Evolutionary conservation across 2,329 filamentous ascomycete genomes (phyloP), one percentile per base, ranked within the genome.

Genomic region (Periglandula ipomoeae): DNA sequence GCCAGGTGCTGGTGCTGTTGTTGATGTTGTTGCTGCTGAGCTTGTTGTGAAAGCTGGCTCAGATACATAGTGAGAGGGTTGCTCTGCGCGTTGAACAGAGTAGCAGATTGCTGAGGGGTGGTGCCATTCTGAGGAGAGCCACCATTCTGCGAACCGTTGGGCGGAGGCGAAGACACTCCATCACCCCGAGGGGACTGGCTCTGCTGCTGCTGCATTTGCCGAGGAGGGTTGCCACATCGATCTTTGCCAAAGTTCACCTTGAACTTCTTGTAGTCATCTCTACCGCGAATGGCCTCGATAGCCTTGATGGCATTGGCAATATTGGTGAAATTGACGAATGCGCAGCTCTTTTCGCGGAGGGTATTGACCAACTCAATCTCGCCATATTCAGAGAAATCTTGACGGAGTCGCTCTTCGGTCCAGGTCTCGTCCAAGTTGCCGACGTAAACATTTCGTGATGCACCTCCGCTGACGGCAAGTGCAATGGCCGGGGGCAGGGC

Each of bases 181-280:
- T 84, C 84, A 52, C 71, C 78, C 58, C 71, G 80, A 47, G 88
- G 85, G 50, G 84, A 84, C 61, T 85, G 78, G 47, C 76, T 73
- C 56, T 85, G 71, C 40, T 50, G 50, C 40, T 50, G 81, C 56
- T 76, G 81, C 56, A 87, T 78, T 71, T 97, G 93, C 52, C 93
- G 84, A 40, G 93, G 93, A 46, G 93, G 86, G 70, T 98, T 98
- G 57, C 93, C 93, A 61, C 93, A 98, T 49, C 93, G 84, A 65
- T 98, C 93, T 73, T 98, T 98, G 69, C 93, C 93, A 65, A 98
- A 98, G 74, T 98, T 98, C 66, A 98, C 91, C 78, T 98, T 98
- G 82, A 98, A 98, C 60, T 93, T 84, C 69, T 84, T 88, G 76
- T 98, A 98, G 62, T 98, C 93, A 39, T 97, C 93, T 63, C 90